phyloP scores from a whole-genome alignment of 352 stramenopile genomes.

The Pythium phragmiticola region DNA sequence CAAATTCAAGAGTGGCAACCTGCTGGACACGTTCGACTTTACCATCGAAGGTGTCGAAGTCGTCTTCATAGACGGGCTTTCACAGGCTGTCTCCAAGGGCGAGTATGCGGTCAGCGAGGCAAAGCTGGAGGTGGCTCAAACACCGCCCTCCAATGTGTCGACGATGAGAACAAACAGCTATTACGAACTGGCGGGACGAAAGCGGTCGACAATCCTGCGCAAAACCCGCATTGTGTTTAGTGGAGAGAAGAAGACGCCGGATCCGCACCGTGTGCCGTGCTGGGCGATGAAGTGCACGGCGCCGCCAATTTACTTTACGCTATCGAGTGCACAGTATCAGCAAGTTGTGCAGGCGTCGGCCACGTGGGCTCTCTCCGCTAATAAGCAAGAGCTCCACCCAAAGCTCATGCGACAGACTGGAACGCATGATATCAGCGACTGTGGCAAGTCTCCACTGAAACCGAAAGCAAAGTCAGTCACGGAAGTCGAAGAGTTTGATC shows the following conservation, averaged over 20 bases:
- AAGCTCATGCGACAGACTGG: slow-evolving; percentile 22
- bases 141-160: not conserved
- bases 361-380: slow-evolving; percentile 43
- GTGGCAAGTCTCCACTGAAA: slow-evolving; percentile 1
- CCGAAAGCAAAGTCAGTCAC: not conserved
- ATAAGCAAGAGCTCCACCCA: slow-evolving; percentile 12
- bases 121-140: not conserved
- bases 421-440: not conserved
- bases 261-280: slow-evolving; percentile 39
- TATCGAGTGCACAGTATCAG: slow-evolving; percentile 65
- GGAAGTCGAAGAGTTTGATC: slow-evolving; percentile 41
- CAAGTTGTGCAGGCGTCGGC: slow-evolving; percentile 65
- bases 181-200: slow-evolving; percentile 41
- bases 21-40: slow-evolving; percentile 56
- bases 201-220: slow-evolving; percentile 58
- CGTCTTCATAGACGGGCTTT: slow-evolving; percentile 53
- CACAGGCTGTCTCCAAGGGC: not conserved
- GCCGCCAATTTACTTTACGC: slow-evolving; percentile 70
- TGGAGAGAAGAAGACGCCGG: slow-evolving; percentile 43
- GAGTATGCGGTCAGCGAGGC: no score
- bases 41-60: slow-evolving; percentile 56
- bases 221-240: slow-evolving; percentile 64
- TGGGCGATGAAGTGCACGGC: slow-evolving; percentile 65
- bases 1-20: slow-evolving; percentile 49
- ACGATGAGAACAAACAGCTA: slow-evolving; percentile 25